Evolutionary conservation across 1,284 basidiomycete genomes (phyloP), one percentile per base, ranked within the genome.

Genomic region (Ganoderma lingzhi): DNA sequence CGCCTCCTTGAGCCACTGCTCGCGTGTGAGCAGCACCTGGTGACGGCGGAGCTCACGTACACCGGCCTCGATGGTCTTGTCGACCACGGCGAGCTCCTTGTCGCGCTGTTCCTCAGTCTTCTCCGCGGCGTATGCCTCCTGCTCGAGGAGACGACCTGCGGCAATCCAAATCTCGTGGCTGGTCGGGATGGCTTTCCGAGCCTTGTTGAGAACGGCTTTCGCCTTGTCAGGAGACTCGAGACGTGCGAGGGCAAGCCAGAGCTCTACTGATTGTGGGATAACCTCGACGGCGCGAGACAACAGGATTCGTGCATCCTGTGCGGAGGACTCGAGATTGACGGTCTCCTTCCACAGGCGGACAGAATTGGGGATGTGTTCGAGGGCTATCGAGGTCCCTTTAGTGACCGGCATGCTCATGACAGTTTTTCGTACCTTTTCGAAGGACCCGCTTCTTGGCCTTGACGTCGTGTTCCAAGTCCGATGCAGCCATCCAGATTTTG

Each of bases 91-190:
- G 9, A 92, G 84, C 69, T 89, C 88, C 71, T 89, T 90, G 55
- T 87, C 85, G 10, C 84, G 83, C 68, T 88, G 84, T 60, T 87
- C 87, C 0, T 83, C 81, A 0, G 87, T 78, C 76, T 92, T 90
- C 5, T 83, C 83, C 2, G 81, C 73, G 30, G 82, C 79, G 44
- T 79, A 82, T 9, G 90, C 87, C 79, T 93, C 90, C 76, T 98
- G 96, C 80, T 99, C 97, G 39, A 97, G 85, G 6, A 99, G 83
- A 37, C 97, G 88, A 42, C 93, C 95, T 0, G 97, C 97, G 4
- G 97, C 97, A 74, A 99, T 98, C 97, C 97, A 99, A 71, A 99
- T 98, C 78, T 99, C 97, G 82, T 99, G 97, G 45, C 92, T 95
- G 0, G 97, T 99, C 0, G 97, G 97, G 37, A 99, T 92, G 8